phyloP scores from a whole-genome alignment of 805 yeast genomes.

The Wickerhamiella musiphila region DNA sequence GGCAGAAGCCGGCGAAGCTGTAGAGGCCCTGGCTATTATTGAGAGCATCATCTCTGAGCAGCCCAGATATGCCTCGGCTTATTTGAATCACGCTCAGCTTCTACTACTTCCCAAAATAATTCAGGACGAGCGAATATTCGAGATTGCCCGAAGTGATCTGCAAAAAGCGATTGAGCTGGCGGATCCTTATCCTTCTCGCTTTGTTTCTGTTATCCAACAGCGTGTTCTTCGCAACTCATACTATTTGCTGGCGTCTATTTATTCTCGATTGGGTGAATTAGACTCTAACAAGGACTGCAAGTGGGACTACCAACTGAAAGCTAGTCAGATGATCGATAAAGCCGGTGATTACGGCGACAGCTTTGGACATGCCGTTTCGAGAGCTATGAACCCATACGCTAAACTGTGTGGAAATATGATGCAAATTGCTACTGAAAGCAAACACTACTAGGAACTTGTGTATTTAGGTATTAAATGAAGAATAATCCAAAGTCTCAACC shows the following conservation, averaged over 20 bases:
- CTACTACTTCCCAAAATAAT: conserved; percentile 1
- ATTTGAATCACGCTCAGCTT: conserved; percentile 21
- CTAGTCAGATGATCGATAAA: conserved; percentile 15
- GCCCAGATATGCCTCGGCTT: conserved; percentile 21
- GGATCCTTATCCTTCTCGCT: conserved; percentile 7
- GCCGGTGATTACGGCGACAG: conserved; percentile 21
- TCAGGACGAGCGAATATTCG: not conserved
- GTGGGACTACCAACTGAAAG: conserved; percentile 19
- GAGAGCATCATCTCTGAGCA: conserved; percentile 10
- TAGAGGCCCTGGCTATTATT: conserved; percentile 11
- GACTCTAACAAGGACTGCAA: conserved; percentile 1
- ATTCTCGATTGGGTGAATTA: conserved; percentile 8
- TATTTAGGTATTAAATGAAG: too few relatives aligned
- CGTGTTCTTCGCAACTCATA: conserved; percentile 18
- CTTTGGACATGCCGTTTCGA: conserved; percentile 16
- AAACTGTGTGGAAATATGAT: conserved; percentile 22
- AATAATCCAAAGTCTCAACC: too few relatives aligned
- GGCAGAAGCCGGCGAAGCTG: conserved; percentile 3
- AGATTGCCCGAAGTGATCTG: conserved; percentile 11
- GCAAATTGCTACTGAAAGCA: too few relatives aligned
- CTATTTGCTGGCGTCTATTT: conserved; percentile 19
- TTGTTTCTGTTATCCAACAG: conserved; percentile 20
- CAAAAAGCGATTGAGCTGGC: conserved; percentile 17
- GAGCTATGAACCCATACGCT: conserved; percentile 20
- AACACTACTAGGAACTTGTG: too few relatives aligned